Evolutionary conservation across 345 rosid species (phyloP), one percentile per base, ranked within the genome.

Genomic region (Sonneratia alba): DNA sequence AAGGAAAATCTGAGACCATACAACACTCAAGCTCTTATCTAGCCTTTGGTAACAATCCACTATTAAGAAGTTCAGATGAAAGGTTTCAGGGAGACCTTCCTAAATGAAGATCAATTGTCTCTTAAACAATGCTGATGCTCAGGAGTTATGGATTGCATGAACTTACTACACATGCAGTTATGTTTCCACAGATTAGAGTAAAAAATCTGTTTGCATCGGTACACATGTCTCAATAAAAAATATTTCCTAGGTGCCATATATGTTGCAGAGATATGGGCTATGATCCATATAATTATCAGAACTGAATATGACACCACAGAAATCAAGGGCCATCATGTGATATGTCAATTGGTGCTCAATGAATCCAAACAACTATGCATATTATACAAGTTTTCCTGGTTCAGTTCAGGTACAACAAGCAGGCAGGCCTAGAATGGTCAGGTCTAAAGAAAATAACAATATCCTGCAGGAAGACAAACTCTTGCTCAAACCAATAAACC

Each of bases 1-100:
- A 65, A 89, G 81, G 83, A 65, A 40, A 40, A 61, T n/a, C 37
- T 56, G 53, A 61, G 2, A 53, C 61, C 22, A n/a, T 40, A 47
- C 8, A 21, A 56, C 2, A 7, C 2, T 4, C 62, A 56, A 56
- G 13, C 5, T n/a, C 62, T 22, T 0, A 56, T 47, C 11, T 56
- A 56, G 62, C 32, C 62, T 22, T 32, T 56, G 62, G 12, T 0
- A 56, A 22, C 7, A 56, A 56, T 56, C 27, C 27, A 56, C n/a
- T 22, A 21, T 56, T 7, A 21, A 9, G 32, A 40, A 7, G 32
- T 62, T 62, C 66, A 32, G 66, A 59, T 10, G 4, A 47, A 53
- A 53, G n/a, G 59, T n/a, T 56, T 9, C 62, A 21, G 11, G 62
- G 62, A n/a, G 62, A 9, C 62, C 27, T 56, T 56, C 13, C 32